A percentile compares a stretch with the other conserved stretches of the same genome.
These are phyloP conservation scores for Paradendryphiella salina DNA, from an alignment of 2,329 filamentous ascomycete genomes.

Conservation along the genomic window DNA sequence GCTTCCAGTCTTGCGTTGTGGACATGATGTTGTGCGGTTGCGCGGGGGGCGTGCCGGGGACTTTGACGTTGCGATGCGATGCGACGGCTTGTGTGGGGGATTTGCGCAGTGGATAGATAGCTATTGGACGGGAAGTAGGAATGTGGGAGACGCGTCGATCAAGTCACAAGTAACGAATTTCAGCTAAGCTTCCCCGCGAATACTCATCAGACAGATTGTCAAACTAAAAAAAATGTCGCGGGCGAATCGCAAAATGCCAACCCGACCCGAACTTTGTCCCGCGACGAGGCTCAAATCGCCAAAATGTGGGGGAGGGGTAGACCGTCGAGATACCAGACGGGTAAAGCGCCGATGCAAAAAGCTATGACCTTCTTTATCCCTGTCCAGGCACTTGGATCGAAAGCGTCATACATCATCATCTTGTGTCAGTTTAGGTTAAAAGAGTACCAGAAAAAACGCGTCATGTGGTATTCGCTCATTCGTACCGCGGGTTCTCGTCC, in stretches of 20 bases:
- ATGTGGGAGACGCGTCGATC: too few species aligned
- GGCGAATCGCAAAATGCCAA: neutral
- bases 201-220: neutral
- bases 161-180: too few species aligned
- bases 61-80: neutral
- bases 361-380: constrained; percentile 22
- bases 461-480: constrained; percentile 15
- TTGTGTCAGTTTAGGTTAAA: neutral
- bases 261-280: neutral
- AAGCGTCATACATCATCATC: constrained; percentile 34
- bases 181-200: too few species aligned
- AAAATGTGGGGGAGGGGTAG: constrained; percentile 22
- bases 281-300: constrained; percentile 23
- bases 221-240: neutral
- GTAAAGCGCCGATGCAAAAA: constrained; percentile 5
- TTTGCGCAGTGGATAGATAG: neutral
- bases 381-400: constrained; percentile 8
- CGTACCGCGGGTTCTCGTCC: neutral
- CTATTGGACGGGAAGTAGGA: too few species aligned
- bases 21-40: constrained; percentile 19
- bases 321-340: neutral
- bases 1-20: constrained; percentile 15
- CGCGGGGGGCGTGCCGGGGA: too few species aligned
- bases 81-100: neutral
- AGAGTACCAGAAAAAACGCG: constrained; percentile 15